Conservation (phyloP, 2,329 filamentous ascomycete species). For the Parascedosporium putredinis region DNA sequence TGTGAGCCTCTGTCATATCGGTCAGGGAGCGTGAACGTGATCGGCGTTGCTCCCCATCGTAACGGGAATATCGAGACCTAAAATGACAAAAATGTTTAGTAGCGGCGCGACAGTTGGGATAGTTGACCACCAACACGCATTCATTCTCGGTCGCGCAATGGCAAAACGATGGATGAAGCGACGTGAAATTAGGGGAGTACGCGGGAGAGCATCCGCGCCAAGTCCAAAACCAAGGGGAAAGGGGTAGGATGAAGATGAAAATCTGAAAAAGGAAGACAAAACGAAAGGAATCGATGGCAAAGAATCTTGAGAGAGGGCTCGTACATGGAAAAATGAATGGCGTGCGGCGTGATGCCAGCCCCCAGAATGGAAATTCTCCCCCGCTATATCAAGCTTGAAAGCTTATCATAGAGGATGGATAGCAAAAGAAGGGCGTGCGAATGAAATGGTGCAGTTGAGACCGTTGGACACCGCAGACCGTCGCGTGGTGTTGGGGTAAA, state of each 20-base stretch:
- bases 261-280: not conserved
- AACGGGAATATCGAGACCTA: slow-evolving; percentile 45
- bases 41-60: slow-evolving; percentile 48
- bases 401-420: not conserved
- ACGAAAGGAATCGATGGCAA: not conserved
- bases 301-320: not conserved
- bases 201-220: slow-evolving; percentile 1
- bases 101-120: too few species aligned
- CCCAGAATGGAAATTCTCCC: slow-evolving; percentile 2
- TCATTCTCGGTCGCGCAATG: too few species aligned
- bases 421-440: not conserved
- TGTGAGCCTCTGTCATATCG: slow-evolving; percentile 47
- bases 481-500: slow-evolving; percentile 1
- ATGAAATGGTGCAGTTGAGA: not conserved
- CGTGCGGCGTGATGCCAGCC: not conserved
- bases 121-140: too few species aligned
- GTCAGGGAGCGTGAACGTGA: slow-evolving; percentile 60
- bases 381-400: not conserved
- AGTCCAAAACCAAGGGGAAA: not conserved
- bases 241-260: too few species aligned
- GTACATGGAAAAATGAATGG: slow-evolving; percentile 6
- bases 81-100: not conserved
- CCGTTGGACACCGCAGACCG: not conserved
- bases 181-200: too few species aligned
- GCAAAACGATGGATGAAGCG: too few species aligned